phyloP scores from a whole-genome alignment of 2,329 filamentous ascomycete genomes.

The Ophiosphaerella narmari region DNA sequence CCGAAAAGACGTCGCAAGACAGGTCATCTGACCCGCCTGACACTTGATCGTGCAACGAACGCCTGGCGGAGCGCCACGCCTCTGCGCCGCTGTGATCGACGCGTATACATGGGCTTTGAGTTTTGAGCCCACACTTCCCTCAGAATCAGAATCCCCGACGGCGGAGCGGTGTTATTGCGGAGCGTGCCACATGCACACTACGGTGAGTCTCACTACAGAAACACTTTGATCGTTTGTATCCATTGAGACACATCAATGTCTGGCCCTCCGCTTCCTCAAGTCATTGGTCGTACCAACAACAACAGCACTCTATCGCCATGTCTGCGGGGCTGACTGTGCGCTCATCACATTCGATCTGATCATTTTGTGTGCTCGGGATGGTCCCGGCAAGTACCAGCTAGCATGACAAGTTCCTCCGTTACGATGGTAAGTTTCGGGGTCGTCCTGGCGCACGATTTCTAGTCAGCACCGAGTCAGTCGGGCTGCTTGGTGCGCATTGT shows the following conservation, averaged over 20 bases:
- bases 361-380: conserved; percentile 4
- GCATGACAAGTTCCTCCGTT: conserved; percentile 3
- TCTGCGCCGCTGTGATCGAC: conserved; percentile 10
- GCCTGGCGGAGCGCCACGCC: conserved; percentile 1
- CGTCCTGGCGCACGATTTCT: conserved; percentile 1
- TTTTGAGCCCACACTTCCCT: conserved; percentile 9
- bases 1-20: conserved; percentile 9
- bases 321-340: conserved; percentile 1
- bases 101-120: conserved; percentile 6
- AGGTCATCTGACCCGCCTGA: conserved; percentile 5
- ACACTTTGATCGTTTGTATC: neutral
- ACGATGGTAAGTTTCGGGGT: conserved; percentile 11
- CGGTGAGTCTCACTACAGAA: conserved; percentile 19
- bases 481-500: neutral
- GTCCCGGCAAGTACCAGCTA: neutral
- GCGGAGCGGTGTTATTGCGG: conserved; percentile 18
- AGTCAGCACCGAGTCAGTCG: conserved; percentile 2
- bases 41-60: conserved; percentile 7
- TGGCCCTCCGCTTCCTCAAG: conserved; percentile 16
- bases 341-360: neutral
- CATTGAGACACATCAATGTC: conserved; percentile 21
- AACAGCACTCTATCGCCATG: conserved; percentile 22
- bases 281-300: conserved; percentile 12
- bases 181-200: conserved; percentile 1
- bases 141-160: conserved; percentile 9